Percentiles rank a stretch among this genome's conserved stretches.
These are phyloP conservation scores for Pneumocystis oryctolagi DNA, from an alignment of 1,139 yeast genomes.

Conservation along the genomic window DNA sequence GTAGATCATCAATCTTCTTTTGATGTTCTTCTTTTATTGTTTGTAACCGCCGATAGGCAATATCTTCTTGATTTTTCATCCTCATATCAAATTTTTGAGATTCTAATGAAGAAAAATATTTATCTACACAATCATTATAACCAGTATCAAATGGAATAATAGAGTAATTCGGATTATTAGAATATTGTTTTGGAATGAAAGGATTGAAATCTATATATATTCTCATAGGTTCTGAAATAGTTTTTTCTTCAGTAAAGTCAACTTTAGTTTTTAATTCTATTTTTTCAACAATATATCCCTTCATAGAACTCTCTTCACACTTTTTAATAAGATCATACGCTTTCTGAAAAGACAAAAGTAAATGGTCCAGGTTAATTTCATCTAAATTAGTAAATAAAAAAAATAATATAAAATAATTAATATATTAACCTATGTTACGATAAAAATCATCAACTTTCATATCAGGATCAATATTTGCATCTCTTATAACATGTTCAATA, in stretches of 20 bases:
- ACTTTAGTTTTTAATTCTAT: constrained; percentile 26
- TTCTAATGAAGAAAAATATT: constrained; percentile 71
- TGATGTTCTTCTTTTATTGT: constrained; percentile 62
- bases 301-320: constrained; percentile 23
- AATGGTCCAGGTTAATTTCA: constrained; percentile 5
- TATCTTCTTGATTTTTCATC: constrained; percentile 60
- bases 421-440: constrained; percentile 20
- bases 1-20: constrained; percentile 52
- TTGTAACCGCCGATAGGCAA: constrained; percentile 58
- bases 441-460: constrained; percentile 35
- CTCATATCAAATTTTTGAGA: constrained; percentile 60
- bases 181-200: constrained; percentile 41
- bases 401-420: no score
- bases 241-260: constrained; percentile 29
- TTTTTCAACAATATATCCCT: constrained; percentile 56
- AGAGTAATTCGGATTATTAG: constrained; percentile 21
- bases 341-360: constrained; percentile 35
- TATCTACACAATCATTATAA: constrained; percentile 69
- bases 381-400: constrained; percentile 9
- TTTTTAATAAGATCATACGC: constrained; percentile 31
- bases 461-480: constrained; percentile 11
- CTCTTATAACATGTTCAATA: constrained; percentile 35
- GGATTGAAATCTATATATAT: constrained; percentile 75
- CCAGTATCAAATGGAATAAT: constrained; percentile 34
- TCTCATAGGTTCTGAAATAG: constrained; percentile 29